Evolutionary conservation across 805 yeast genomes (phyloP).

Genomic region (Cephaloascus albidus): DNA sequence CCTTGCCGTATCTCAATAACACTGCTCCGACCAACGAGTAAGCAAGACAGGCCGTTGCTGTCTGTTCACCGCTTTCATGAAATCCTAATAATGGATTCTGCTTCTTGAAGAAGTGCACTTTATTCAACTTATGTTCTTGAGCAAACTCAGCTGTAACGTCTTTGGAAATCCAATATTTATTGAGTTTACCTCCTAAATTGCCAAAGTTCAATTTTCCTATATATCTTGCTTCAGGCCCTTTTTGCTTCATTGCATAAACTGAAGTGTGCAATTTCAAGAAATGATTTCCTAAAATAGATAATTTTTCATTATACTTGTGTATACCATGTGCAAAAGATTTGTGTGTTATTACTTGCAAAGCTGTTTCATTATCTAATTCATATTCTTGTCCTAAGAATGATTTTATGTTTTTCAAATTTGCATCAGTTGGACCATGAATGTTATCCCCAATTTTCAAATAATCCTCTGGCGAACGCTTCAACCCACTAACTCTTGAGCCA

Average conservation of each 20-base stretch:
- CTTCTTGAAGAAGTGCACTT: constrained; percentile 59
- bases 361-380: constrained; percentile 47
- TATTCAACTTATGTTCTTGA: constrained; percentile 33
- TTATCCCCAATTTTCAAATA: constrained; percentile 42
- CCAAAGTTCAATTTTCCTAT: constrained; percentile 46
- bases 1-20: constrained; percentile 50
- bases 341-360: constrained; percentile 81
- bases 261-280: constrained; percentile 42
- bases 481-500: constrained; percentile 57
- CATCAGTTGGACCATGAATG: constrained; percentile 41
- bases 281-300: constrained; percentile 64
- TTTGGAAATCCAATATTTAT: constrained; percentile 43
- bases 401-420: constrained; percentile 40
- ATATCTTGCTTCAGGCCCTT: constrained; percentile 4
- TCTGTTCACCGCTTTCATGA: constrained; percentile 45
- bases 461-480: constrained; percentile 61
- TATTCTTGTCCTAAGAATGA: constrained; percentile 37
- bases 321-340: constrained; percentile 91
- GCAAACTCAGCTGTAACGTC: constrained; percentile 44
- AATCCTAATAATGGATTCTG: constrained; percentile 37
- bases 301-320: constrained; percentile 82
- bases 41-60: constrained; percentile 44
- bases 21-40: constrained; percentile 65
- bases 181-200: constrained; percentile 45
- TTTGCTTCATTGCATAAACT: constrained; percentile 22